Percentiles rank a stretch among this genome's conserved stretches.
These are phyloP conservation scores for Yamadazyma membranifaciens DNA, from an alignment of 1,139 yeast genomes.

Conservation along the genomic window DNA sequence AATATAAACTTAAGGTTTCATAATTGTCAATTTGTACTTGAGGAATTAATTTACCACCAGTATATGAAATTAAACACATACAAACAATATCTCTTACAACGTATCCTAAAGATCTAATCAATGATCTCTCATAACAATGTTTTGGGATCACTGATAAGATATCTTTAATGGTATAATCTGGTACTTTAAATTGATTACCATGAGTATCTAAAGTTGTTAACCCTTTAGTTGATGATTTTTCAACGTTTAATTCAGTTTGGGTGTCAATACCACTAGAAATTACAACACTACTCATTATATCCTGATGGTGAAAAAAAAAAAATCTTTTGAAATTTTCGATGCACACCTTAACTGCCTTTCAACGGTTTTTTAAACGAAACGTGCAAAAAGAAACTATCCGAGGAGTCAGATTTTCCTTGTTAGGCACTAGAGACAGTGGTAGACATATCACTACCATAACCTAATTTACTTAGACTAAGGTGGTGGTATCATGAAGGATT, in stretches of 20 bases:
- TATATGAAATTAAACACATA: conserved; percentile 49
- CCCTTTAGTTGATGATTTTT: conserved; percentile 14
- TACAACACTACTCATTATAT: conserved; percentile 4
- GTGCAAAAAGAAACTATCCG: conserved; percentile 1
- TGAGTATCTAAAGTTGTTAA: conserved; percentile 54
- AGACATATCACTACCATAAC: too few species aligned
- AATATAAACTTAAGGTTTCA: conserved; percentile 20
- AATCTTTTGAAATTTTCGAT: neutral
- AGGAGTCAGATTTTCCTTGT: too few species aligned
- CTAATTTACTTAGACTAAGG: too few species aligned
- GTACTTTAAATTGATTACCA: conserved; percentile 69
- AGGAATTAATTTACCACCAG: conserved; percentile 54
- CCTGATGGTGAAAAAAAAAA: neutral
- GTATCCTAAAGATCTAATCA: conserved; percentile 55
- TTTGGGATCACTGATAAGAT: conserved; percentile 71
- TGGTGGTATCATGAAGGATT: too few species aligned
- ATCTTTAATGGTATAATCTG: conserved; percentile 73
- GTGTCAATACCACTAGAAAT: conserved; percentile 3
- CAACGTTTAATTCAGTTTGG: neutral
- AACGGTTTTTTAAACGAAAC: neutral
- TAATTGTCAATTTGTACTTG: conserved; percentile 22
- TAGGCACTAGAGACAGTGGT: too few species aligned
- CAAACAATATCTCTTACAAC: conserved; percentile 63
- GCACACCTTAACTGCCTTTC: too few species aligned
- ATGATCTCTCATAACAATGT: conserved; percentile 70